Evolutionary conservation across 768 basidiomycete species (phyloP), one percentile per base, ranked within the genome.

Genomic region (Gloeophyllum trabeum): DNA sequence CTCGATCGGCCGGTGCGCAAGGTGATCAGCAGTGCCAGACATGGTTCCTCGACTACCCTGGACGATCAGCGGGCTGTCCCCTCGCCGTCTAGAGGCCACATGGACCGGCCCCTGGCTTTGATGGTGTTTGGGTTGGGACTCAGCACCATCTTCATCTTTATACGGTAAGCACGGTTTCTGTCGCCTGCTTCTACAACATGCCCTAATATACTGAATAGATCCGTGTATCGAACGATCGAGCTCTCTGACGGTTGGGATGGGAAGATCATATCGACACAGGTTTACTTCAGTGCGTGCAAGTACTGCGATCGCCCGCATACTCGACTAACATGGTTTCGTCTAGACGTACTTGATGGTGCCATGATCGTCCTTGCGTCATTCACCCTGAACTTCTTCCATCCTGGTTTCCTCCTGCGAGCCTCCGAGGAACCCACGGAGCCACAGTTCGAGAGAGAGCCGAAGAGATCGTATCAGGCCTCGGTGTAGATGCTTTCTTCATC

Each of bases 221-320:
- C 69, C 18, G 53, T 76, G 2, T 77, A 77, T 50, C 69, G 75
- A 42, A 69, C 65, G 3, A 61, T 72, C 44, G 73, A 76, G 54
- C 61, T 77, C 1, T 47, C 60, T 6, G 66, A 70, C 43, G 71
- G 75, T 0, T 77, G 73, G 73, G 53, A 50, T 20, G 75, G 76
- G 6, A 54, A 59, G 14, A 61, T 78, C 41, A 74, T 75, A 41
- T 51, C 54, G 1, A 73, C 69, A 1, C 54, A 79, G 49, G 41
- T 68, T 4, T 64, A 62, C 40, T 73, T 74, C 59, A 66, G 67
- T 61, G 37, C n/a, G 61, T 55, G 2, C 39, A 34, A 22, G 10
- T 16, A 10, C 16, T 16, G 28, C 16, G 10, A 32, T 32, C 28
- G 10, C 28, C 28, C 10, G 10, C 28, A 10, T 32, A 32, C 10